Base-by-base conservation (phyloP, 108 stramenopile species). In the Skeletonema costatum region DNA sequence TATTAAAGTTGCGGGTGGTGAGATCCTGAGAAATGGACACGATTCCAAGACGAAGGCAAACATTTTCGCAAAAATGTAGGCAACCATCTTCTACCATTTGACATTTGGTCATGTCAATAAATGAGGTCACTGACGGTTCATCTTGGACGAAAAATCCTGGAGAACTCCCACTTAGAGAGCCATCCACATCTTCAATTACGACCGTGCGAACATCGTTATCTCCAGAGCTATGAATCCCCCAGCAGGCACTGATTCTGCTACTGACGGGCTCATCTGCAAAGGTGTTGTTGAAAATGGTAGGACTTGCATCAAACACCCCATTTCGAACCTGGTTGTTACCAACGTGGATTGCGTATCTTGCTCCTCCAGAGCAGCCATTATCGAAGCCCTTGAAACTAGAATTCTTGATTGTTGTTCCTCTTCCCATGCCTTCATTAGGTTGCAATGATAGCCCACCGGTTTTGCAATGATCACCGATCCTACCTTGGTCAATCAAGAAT, bases 161-260 rank as follows among this genome's bases (percentile, higher is more conserved):
- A 59, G 17, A 10, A 21, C 2, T 51, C 13, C 68, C 68, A 25
- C 68, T 62, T 0, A 69, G 5, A 2, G 44, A 51, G 25, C 68
- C 68, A 60, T 69, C 68, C 19, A 19, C 56, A 62, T 69, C 68
- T 62, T 69, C 68, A 12, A 69, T 62, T 63, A 51, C 60, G 13
- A 69, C 50, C 2, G n/a, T 19, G n/a, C 68, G 19, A 11, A 69
- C 68, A 60, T 7, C 31, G 30, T 64, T 64, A 0, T 69, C 68
- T 32, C 17, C 10, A 19, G 68, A 69, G 25, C 14, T 62, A 31
- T 69, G 60, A 64, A 69, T 69, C 2, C 17, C 60, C 32, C 31
- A 62, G 13, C 68, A 69, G 11, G 60, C 68, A 60, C 6, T 17
- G 11, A 69, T 69, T 7, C 68, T 56, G 53, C 53, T 25, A 56